Evolutionary conservation across 768 basidiomycete genomes (phyloP).

Genomic region (Tylopilus rubrobrunneus): DNA sequence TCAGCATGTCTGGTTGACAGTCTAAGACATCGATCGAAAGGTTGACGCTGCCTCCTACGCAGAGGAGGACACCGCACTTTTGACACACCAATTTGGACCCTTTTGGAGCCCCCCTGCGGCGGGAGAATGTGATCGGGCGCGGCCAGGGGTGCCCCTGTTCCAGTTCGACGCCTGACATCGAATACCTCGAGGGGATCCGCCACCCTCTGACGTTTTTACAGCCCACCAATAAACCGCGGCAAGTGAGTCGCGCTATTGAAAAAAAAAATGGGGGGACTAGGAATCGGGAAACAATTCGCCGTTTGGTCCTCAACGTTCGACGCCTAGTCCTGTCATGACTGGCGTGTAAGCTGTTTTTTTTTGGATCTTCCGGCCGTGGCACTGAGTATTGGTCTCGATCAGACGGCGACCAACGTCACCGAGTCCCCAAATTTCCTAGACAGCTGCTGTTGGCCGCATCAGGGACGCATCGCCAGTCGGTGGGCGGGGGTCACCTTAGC

Average conservation of each 20-base stretch:
- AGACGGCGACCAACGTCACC: neutral
- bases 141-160: neutral
- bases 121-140: too few relatives aligned
- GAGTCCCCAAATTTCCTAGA: neutral
- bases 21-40: too few relatives aligned
- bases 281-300: neutral
- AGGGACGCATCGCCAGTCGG: neutral
- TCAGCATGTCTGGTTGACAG: too few relatives aligned
- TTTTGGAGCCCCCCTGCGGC: too few relatives aligned
- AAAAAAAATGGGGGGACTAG: neutral
- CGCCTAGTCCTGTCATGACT: neutral
- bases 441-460: neutral
- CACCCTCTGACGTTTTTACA: neutral
- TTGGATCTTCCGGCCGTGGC: neutral
- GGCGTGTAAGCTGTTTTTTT: neutral
- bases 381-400: too few relatives aligned
- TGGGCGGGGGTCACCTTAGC: neutral
- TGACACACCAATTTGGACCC: too few relatives aligned
- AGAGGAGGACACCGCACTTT: too few relatives aligned
- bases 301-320: neutral
- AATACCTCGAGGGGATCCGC: neutral
- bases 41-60: too few relatives aligned
- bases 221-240: neutral
- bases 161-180: neutral
- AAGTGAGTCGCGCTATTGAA: neutral